A percentile compares a stretch with the other conserved stretches of the same genome.
Conservation (phyloP, 371 early-diverging fungal genomes). For the Globomyces sp. region DNA sequence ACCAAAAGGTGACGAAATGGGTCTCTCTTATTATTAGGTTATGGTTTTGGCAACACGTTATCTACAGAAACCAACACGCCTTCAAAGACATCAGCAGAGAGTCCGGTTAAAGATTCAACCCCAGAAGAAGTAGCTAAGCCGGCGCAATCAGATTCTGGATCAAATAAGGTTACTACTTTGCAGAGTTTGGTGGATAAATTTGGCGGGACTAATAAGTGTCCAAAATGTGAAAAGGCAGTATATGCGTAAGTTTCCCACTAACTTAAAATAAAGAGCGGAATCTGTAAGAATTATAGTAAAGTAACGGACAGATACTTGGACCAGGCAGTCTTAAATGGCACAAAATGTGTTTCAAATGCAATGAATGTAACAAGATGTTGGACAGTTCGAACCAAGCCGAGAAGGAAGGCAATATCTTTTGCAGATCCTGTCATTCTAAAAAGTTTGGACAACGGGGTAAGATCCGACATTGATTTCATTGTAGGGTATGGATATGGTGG, state of each 20-base stretch:
- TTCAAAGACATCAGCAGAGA: conserved; percentile 20
- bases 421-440: conserved; percentile 42
- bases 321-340: conserved; percentile 46
- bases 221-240: conserved; percentile 43
- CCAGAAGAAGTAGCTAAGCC: conserved; percentile 2
- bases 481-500: conserved; percentile 34
- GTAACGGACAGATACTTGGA: conserved; percentile 32
- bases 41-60: conserved; percentile 37
- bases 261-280: too few species aligned
- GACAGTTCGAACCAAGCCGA: conserved; percentile 41
- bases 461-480: background rate
- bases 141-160: conserved; percentile 5
- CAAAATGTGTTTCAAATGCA: conserved; percentile 47
- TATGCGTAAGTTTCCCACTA: conserved; percentile 24
- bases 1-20: conserved; percentile 26
- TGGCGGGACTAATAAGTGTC: conserved; percentile 35
- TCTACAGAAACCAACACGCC: conserved; percentile 30
- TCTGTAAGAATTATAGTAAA: conserved; percentile 45
- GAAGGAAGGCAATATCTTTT: conserved; percentile 42
- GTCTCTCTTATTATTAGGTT: conserved; percentile 15
- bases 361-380: conserved; percentile 31
- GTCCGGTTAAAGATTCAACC: conserved; percentile 10
- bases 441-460: conserved; percentile 48
- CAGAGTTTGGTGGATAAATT: conserved; percentile 11
- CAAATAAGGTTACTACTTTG: conserved; percentile 18